phyloP scores from a whole-genome alignment of 2,329 filamentous ascomycete genomes.

The Diatrype stigma region DNA sequence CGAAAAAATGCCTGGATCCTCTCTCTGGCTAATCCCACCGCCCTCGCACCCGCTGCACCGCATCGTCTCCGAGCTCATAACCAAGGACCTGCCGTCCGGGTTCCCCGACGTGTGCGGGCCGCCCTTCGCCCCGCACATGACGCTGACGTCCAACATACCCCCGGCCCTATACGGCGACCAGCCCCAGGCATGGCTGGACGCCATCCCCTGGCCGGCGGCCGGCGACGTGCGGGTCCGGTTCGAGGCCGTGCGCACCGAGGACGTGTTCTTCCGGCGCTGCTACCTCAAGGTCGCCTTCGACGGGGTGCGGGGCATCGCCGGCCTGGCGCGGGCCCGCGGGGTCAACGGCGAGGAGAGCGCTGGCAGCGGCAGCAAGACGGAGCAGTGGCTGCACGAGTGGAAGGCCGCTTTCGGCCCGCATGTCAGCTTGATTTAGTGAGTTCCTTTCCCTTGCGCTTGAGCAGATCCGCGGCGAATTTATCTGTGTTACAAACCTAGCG shows the following conservation, averaged over 20 bases:
- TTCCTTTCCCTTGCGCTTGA: slow-evolving; percentile 3
- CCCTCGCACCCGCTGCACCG: slow-evolving; percentile 18
- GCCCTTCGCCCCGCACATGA: slow-evolving; percentile 26
- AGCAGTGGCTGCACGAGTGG: slow-evolving; percentile 24
- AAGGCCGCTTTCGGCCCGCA: slow-evolving; percentile 24
- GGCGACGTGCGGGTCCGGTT: slow-evolving; percentile 14
- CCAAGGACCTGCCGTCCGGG: slow-evolving; percentile 16
- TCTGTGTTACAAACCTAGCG: too few relatives aligned
- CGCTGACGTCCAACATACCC: slow-evolving; percentile 24
- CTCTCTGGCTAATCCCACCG: slow-evolving; percentile 29
- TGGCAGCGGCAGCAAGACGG: not conserved
- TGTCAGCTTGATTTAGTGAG: slow-evolving; percentile 31
- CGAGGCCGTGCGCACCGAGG: slow-evolving; percentile 17
- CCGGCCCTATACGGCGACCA: slow-evolving; percentile 15
- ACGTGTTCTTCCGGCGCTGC: slow-evolving; percentile 26
- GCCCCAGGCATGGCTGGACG: slow-evolving; percentile 27
- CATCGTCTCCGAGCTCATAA: slow-evolving; percentile 2
- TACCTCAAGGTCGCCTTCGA: slow-evolving; percentile 20
- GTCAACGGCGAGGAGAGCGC: slow-evolving; percentile 16
- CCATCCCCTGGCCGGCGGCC: slow-evolving; percentile 14
- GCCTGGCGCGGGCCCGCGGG: slow-evolving; percentile 22
- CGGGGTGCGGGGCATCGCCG: slow-evolving; percentile 18
- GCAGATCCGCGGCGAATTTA: too few relatives aligned
- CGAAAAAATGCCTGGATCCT: slow-evolving; percentile 26
- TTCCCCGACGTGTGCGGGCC: slow-evolving; percentile 19